phyloP scores from a whole-genome alignment of 306 rosid genomes.

The Alnus rubra region DNA sequence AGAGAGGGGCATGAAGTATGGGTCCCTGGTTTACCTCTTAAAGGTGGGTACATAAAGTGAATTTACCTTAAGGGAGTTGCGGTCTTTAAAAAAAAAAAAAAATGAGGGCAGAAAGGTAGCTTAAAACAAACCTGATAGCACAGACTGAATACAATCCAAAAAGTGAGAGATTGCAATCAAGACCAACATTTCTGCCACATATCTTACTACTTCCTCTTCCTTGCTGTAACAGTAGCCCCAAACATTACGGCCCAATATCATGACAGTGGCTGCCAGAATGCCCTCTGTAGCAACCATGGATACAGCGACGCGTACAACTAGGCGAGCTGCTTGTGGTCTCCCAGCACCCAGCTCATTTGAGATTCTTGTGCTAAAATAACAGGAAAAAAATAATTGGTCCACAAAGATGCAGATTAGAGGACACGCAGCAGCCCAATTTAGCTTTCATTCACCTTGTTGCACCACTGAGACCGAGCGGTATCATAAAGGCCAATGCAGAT shows the following conservation, averaged over 20 bases:
- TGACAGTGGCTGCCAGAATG: slow-evolving; percentile 13
- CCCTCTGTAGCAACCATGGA: slow-evolving; percentile 37
- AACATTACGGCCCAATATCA: slow-evolving; percentile 33
- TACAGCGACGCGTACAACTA: slow-evolving; percentile 31
- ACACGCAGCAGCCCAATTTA: not conserved
- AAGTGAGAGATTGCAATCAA: slow-evolving; percentile 43
- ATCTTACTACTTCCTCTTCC: slow-evolving; percentile 37
- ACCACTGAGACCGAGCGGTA: slow-evolving; percentile 51
- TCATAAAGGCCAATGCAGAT: slow-evolving; percentile 37
- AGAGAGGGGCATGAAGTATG: too few relatives aligned
- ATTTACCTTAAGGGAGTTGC: too few relatives aligned
- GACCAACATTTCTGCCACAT: slow-evolving; percentile 38
- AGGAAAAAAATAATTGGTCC: not conserved
- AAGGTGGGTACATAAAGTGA: too few relatives aligned
- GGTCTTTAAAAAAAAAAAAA: too few relatives aligned
- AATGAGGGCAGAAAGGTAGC: too few relatives aligned
- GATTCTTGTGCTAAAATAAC: slow-evolving; percentile 38
- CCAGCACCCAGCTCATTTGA: slow-evolving; percentile 52
- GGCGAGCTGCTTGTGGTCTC: slow-evolving; percentile 29
- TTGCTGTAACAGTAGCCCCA: slow-evolving; percentile 56
- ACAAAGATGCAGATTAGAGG: not conserved
- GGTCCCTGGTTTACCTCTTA: too few relatives aligned
- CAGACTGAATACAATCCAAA: slow-evolving; percentile 45
- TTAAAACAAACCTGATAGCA: slow-evolving; percentile 44
- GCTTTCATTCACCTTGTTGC: slow-evolving; percentile 36